Base-by-base conservation (phyloP, 192 early-diverging fungal species). In the Oehlia diaphana region DNA sequence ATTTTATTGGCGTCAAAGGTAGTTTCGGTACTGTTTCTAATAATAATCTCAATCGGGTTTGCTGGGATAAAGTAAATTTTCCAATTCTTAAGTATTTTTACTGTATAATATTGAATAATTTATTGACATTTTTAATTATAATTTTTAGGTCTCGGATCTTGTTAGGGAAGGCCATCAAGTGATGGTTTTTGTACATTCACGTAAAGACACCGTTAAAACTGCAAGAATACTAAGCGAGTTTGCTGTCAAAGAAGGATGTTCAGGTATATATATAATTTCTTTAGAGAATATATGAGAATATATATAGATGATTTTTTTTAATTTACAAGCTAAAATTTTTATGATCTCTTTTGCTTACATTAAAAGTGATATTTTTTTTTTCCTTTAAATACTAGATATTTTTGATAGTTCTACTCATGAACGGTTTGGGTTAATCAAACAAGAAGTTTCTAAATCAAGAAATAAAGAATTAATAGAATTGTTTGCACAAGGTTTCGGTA, bases 161-260 rank as follows among this genome's bases (percentile, higher is more conserved):
- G 92, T 99, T 53, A 87, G 90, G 0, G 90, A 93, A 33, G 95
- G 94, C 0, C 92, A 96, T 84, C 98, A 99, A 84, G 97, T 99
- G 33, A 98, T 99, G 97, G 95, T 99, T 8, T 99, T 99, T 91
- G 98, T 99, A 47, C 97, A 99, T 79, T 90, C 98, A 6, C 92
- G 97, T 63, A 99, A 99, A 81, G 98, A 98, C 72, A 99, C 98
- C 7, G 97, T 96, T n/a, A 94, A 94, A 78, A 98, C 96, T 0
- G 96, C 97, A 3, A 88, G 92, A 84, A 90, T 89, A 74, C 77
- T 99, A 23, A 84, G 90, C 23, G 92, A 95, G 63, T 90, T 92
- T 82, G 96, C 95, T 1, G 50, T 75, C 62, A 78, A 87, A n/a
- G 89, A 94, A 21, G 92, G 89, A 53, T 83, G 83, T 23, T 53